Evolutionary conservation across 176 grass and related monocot species (phyloP).

Genomic region (Tillandsia fasciculata): DNA sequence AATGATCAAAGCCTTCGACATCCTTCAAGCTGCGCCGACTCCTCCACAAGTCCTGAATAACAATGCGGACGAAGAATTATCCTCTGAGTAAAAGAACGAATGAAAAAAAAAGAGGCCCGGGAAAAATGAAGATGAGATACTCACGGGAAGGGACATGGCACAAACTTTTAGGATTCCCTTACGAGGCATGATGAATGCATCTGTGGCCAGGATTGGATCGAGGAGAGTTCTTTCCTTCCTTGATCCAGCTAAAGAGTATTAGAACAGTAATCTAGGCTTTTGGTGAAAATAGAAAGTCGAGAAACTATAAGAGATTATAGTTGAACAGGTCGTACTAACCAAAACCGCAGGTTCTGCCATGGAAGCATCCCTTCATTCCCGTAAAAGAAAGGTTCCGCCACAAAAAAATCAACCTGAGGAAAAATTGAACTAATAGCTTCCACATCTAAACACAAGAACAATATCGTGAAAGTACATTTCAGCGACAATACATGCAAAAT

Average conservation of each 20-base stretch:
- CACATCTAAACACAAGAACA: no score
- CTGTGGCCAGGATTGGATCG: slow-evolving; percentile 43
- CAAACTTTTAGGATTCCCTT: slow-evolving; percentile 85
- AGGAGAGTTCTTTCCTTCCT: slow-evolving; percentile 84
- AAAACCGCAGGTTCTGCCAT: slow-evolving; percentile 92
- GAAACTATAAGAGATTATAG: background rate
- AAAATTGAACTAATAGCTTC: background rate
- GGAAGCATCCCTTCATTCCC: slow-evolving; percentile 79
- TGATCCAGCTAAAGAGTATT: slow-evolving; percentile 11
- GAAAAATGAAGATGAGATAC: slow-evolving; percentile 11
- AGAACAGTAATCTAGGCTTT: slow-evolving; percentile 3
- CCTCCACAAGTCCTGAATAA: slow-evolving; percentile 68
- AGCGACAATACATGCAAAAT: background rate
- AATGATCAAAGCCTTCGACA: slow-evolving; percentile 80
- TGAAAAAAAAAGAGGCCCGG: background rate
- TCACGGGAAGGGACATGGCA: slow-evolving; percentile 88
- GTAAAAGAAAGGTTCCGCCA: slow-evolving; percentile 79
- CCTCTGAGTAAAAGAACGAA: background rate
- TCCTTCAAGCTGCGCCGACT: slow-evolving; percentile 50
- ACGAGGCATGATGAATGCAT: slow-evolving; percentile 61
- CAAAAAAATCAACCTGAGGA: slow-evolving; percentile 56
- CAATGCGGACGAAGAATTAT: background rate
- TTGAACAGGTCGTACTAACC: slow-evolving; percentile 43
- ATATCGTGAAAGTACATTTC: background rate
- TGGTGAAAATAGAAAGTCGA: background rate